Conservation (phyloP, 768 basidiomycete genomes). For the Cyclocybe cylindracea region DNA sequence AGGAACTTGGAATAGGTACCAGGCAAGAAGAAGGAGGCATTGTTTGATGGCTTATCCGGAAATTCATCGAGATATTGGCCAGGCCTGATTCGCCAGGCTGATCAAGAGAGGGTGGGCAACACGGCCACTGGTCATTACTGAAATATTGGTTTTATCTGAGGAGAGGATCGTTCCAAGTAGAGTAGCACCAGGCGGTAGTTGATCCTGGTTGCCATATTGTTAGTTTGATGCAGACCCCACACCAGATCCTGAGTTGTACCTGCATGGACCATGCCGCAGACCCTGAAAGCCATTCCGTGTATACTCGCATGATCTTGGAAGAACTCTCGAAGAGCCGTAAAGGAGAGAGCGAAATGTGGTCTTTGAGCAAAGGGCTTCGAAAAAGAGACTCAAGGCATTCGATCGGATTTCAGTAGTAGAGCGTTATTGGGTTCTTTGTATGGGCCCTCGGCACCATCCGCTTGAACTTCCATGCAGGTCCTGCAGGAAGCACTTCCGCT, state of each 20-base stretch:
- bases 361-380: too few species aligned
- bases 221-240: background rate
- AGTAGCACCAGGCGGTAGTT: slow-evolving; percentile 15
- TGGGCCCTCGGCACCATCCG: too few species aligned
- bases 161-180: slow-evolving; percentile 3
- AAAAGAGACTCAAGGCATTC: too few species aligned
- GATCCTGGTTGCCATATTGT: slow-evolving; percentile 2
- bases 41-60: slow-evolving; percentile 24
- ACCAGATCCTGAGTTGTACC: slow-evolving; percentile 6
- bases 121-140: slow-evolving; percentile 21
- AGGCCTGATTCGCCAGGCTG: slow-evolving; percentile 26
- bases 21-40: slow-evolving; percentile 22
- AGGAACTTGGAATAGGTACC: slow-evolving; percentile 29
- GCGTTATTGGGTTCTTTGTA: too few species aligned
- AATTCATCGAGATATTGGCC: slow-evolving; percentile 26
- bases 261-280: slow-evolving; percentile 14
- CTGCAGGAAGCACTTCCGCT: too few species aligned
- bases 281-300: slow-evolving; percentile 13
- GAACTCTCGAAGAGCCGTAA: slow-evolving; percentile 6
- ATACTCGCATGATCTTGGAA: slow-evolving; percentile 6
- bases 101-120: slow-evolving; percentile 27
- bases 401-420: too few species aligned
- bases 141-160: slow-evolving; percentile 23
- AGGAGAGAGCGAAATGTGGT: slow-evolving; percentile 3
- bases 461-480: too few species aligned